Evolutionary conservation across 495 filamentous ascomycete genomes (phyloP).

Genomic region (Aspergillus mulundensis): DNA sequence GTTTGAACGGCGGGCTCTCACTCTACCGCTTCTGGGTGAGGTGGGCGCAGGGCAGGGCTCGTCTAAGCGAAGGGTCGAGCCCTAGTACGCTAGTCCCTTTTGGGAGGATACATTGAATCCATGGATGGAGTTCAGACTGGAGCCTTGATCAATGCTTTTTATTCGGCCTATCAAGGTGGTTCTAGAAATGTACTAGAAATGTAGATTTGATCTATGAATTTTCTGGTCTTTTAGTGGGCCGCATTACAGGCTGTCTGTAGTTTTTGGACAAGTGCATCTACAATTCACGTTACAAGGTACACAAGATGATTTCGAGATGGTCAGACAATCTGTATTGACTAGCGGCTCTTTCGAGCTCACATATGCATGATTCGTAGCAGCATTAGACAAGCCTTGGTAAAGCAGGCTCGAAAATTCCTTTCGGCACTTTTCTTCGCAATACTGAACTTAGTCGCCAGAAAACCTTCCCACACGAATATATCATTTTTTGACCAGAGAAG

Average conservation of each 20-base stretch:
- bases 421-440: conserved; percentile 29
- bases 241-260: neutral
- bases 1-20: conserved; percentile 30
- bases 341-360: conserved; percentile 38
- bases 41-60: conserved; percentile 35
- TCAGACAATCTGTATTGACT: conserved; percentile 44
- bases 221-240: neutral
- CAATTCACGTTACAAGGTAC: neutral
- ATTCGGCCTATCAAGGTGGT: conserved; percentile 7
- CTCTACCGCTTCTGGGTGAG: conserved; percentile 31
- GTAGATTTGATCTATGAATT: neutral
- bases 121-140: conserved; percentile 18
- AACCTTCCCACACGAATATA: conserved; percentile 30
- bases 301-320: conserved; percentile 21
- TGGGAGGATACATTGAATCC: conserved; percentile 6
- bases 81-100: conserved; percentile 38
- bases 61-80: conserved; percentile 48
- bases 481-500: conserved; percentile 18
- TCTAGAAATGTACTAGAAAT: neutral
- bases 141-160: neutral
- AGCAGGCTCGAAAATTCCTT: conserved; percentile 31
- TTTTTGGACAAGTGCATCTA: neutral
- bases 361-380: conserved; percentile 40
- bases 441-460: conserved; percentile 36
- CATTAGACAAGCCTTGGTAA: conserved; percentile 38